Percentiles rank a stretch among this genome's conserved stretches.
phyloP scores from a whole-genome alignment of 768 basidiomycete genomes.

The Boletus vinaceobasis region DNA sequence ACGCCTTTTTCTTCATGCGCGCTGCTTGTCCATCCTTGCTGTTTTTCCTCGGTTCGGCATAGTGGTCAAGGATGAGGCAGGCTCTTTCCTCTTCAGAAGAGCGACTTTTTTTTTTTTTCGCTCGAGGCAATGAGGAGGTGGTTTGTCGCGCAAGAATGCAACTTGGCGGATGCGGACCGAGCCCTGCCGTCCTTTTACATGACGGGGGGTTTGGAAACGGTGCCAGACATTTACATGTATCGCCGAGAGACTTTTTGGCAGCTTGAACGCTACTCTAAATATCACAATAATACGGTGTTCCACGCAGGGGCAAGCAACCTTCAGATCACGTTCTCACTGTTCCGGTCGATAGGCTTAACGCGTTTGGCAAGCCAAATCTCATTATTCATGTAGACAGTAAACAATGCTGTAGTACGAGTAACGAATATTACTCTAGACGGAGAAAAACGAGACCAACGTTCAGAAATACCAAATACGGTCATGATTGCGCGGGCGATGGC shows the following conservation, averaged over 20 bases:
- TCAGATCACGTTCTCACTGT: too few species aligned
- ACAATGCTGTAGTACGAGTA: constrained; percentile 10
- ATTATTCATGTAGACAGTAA: constrained; percentile 19
- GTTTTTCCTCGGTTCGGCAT: constrained; percentile 9
- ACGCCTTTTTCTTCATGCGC: constrained; percentile 3
- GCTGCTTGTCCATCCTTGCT: constrained; percentile 16
- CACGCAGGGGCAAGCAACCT: too few species aligned
- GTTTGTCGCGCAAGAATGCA: constrained; percentile 27
- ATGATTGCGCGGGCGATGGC: constrained; percentile 32
- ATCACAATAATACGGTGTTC: too few species aligned
- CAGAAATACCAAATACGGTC: not conserved
- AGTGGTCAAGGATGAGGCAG: constrained; percentile 9
- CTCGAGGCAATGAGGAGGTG: constrained; percentile 30
- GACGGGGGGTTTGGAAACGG: constrained; percentile 6
- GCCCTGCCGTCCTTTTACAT: not conserved
- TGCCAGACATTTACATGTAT: constrained; percentile 15
- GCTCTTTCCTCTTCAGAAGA: constrained; percentile 29
- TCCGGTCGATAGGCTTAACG: not conserved
- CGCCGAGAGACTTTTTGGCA: too few species aligned
- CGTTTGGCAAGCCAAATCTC: not conserved
- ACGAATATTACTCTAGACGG: constrained; percentile 21
- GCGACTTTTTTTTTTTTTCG: not conserved
- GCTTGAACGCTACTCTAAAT: too few species aligned
- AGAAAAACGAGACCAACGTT: not conserved
- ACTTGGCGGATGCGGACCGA: constrained; percentile 6